Evolutionary conservation across 192 early-diverging fungal genomes (phyloP).

Genomic region (Coemansia sp.): DNA sequence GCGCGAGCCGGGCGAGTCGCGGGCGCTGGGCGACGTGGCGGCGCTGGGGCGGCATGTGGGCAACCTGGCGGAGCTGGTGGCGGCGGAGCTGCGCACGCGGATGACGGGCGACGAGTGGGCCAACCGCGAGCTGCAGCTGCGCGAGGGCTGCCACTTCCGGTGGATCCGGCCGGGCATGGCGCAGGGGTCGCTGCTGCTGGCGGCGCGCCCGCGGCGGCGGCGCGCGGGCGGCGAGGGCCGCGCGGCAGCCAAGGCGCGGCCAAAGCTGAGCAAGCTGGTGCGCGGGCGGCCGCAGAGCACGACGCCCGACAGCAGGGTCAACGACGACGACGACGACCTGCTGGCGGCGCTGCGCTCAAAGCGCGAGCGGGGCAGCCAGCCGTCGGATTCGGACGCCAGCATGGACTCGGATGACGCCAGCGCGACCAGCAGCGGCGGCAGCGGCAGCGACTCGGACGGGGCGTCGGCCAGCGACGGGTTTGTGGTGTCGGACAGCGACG

Average conservation of each 20-base stretch:
- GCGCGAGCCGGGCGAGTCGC: constrained; percentile 16
- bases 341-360: constrained; percentile 17
- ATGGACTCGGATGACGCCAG: background rate
- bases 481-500: constrained; percentile 35
- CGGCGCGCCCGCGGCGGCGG: constrained; percentile 31
- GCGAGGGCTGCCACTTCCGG: constrained; percentile 46
- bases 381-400: constrained; percentile 1
- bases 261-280: constrained; percentile 9
- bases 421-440: background rate
- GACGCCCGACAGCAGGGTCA: background rate
- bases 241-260: background rate
- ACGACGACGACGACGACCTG: background rate
- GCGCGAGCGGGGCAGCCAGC: background rate
- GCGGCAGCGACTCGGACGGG: constrained; percentile 4
- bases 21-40: constrained; percentile 32
- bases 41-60: constrained; percentile 14
- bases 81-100: constrained; percentile 24
- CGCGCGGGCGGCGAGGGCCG: constrained; percentile 8
- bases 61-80: constrained; percentile 23
- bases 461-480: constrained; percentile 14
- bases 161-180: constrained; percentile 46
- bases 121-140: constrained; percentile 46
- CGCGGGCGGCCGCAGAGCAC: constrained; percentile 18
- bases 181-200: constrained; percentile 41
- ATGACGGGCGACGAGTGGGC: constrained; percentile 45